phyloP scores from a whole-genome alignment of 176 grass and related monocot species.

The Alopecurus myosuroides region DNA sequence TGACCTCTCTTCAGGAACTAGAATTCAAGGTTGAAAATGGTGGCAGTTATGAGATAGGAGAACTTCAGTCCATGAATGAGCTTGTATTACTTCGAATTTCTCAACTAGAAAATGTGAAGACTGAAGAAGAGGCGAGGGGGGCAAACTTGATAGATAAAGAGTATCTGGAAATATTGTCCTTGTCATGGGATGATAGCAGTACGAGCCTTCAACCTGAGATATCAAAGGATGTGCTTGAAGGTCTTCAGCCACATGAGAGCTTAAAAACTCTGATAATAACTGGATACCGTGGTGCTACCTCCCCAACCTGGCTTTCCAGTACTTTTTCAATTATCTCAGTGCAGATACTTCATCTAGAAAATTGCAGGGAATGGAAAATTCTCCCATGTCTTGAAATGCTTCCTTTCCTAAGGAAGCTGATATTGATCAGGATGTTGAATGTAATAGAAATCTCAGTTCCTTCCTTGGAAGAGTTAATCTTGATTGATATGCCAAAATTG shows the following conservation, averaged over 20 bases:
- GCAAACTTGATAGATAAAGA: not conserved
- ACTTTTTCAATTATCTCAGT: not conserved
- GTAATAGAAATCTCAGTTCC: constrained; percentile 13
- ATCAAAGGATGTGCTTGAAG: constrained; percentile 22
- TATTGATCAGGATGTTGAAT: not conserved
- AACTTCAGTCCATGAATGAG: constrained; percentile 24
- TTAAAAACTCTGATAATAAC: constrained; percentile 25
- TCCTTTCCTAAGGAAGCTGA: constrained; percentile 5
- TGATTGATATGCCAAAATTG: constrained; percentile 11
- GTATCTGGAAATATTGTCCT: not conserved
- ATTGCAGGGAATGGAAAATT: not conserved
- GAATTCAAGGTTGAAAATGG: constrained; percentile 27
- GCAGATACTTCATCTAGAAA: not conserved
- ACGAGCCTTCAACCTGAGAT: not conserved
- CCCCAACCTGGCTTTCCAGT: constrained; percentile 14
- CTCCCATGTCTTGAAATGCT: not conserved
- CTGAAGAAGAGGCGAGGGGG: not conserved
- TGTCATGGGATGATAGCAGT: not conserved
- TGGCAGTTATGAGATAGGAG: constrained; percentile 2
- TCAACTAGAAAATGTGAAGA: not conserved
- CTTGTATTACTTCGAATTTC: constrained; percentile 13
- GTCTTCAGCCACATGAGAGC: constrained; percentile 24
- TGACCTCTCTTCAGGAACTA: constrained; percentile 28
- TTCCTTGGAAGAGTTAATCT: constrained; percentile 21
- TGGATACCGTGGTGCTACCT: not conserved